Percentiles rank a stretch among this genome's conserved stretches.
Conservation (phyloP, 2,329 filamentous ascomycete genomes). For the Aspergillus unguis region DNA sequence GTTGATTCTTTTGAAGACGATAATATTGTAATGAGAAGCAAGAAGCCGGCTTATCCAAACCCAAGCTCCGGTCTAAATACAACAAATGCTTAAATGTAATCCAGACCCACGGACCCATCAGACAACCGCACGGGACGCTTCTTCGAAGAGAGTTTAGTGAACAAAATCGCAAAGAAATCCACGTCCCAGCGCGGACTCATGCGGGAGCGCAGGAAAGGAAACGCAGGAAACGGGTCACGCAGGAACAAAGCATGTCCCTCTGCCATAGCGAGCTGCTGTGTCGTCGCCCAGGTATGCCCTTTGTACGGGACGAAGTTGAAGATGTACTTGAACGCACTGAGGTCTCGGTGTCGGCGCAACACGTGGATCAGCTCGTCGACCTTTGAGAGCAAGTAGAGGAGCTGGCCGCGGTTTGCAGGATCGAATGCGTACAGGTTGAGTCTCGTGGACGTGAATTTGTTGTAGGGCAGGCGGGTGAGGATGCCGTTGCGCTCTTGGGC, state of each 20-base stretch:
- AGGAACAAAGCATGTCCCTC: background rate
- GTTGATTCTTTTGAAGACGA: no score
- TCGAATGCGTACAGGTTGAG: background rate
- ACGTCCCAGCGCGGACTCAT: background rate
- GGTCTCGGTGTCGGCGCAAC: background rate
- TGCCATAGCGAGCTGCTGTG: background rate
- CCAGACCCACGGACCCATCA: background rate
- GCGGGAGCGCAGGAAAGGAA: background rate
- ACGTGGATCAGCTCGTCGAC: background rate
- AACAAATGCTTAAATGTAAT: no score
- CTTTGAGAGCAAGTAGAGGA: background rate
- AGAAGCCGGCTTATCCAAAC: no score
- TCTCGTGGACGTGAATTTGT: background rate
- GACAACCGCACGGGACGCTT: background rate
- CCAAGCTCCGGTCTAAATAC: no score
- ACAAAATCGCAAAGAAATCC: background rate
- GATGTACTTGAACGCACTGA: background rate
- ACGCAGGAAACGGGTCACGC: background rate
- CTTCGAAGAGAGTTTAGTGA: background rate
- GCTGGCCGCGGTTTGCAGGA: background rate
- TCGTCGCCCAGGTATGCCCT: background rate
- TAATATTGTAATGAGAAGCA: no score
- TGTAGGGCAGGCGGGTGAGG: background rate
- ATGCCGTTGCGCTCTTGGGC: background rate
- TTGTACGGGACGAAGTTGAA: background rate